Percentiles rank a stretch among this genome's conserved stretches.
These are phyloP conservation scores for Candolleomyces eurysporus DNA, from an alignment of 768 basidiomycete species.

Conservation along the genomic window DNA sequence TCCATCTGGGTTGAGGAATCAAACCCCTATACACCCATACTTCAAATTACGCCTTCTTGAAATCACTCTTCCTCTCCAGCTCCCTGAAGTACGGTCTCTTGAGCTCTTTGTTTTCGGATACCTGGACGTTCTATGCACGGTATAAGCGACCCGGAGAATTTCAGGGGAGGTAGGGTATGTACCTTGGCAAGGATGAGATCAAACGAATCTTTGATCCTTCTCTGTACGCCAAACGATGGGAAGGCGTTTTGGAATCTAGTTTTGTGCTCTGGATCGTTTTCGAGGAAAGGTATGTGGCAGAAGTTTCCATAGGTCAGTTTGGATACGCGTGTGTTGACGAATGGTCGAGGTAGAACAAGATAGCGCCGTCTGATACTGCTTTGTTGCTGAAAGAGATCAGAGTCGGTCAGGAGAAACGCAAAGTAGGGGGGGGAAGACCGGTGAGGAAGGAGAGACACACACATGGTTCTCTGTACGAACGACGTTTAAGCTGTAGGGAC, in stretches of 20 bases:
- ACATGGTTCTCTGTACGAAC: slow-evolving; percentile 53
- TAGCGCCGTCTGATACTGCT: slow-evolving; percentile 53
- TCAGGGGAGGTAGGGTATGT: not conserved
- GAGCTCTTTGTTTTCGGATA: slow-evolving; percentile 19
- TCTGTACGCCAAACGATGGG: not conserved
- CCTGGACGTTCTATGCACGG: slow-evolving; percentile 16
- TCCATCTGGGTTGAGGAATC: slow-evolving; percentile 3
- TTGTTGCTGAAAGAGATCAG: slow-evolving; percentile 25
- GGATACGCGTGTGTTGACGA: slow-evolving; percentile 38
- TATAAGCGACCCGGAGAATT: not conserved
- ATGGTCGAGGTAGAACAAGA: slow-evolving; percentile 43
- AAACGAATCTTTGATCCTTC: slow-evolving; percentile 14
- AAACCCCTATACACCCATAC: slow-evolving; percentile 17
- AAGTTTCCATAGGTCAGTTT: slow-evolving; percentile 3
- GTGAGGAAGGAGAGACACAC: slow-evolving; percentile 30
- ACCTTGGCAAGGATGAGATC: slow-evolving; percentile 15
- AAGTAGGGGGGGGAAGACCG: too few relatives aligned
- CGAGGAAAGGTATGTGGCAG: not conserved
- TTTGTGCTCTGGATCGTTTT: not conserved
- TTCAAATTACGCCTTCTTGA: slow-evolving; percentile 2
- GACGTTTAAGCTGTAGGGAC: slow-evolving; percentile 36
- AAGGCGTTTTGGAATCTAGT: not conserved
- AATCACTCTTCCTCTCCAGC: slow-evolving; percentile 7
- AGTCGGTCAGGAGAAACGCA: not conserved
- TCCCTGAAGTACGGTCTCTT: slow-evolving; percentile 13